Conservation (phyloP, 176 grass and related monocot genomes). For the Carex pumila region DNA sequence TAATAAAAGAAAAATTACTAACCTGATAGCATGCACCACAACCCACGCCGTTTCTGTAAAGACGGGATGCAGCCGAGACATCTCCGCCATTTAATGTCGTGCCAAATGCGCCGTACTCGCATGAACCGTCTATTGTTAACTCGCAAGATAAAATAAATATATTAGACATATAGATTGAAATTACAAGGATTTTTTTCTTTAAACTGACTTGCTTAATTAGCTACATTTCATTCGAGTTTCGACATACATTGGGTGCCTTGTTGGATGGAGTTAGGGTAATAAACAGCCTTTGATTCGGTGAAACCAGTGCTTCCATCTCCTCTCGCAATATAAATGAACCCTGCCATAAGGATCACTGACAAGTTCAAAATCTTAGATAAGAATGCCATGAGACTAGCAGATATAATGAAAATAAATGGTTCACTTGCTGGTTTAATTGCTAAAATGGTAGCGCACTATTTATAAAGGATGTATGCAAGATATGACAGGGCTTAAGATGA, state of each 20-base stretch:
- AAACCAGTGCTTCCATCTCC: slow-evolving; percentile 28
- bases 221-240: background rate
- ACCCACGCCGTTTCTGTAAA: slow-evolving; percentile 69
- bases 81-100: slow-evolving; percentile 48
- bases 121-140: slow-evolving; percentile 38
- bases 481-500: background rate
- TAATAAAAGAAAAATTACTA: background rate
- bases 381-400: background rate
- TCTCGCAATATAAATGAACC: slow-evolving; percentile 14
- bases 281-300: slow-evolving; percentile 54
- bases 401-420: background rate
- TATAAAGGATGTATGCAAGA: background rate
- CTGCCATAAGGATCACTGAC: background rate
- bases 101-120: slow-evolving; percentile 42
- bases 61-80: slow-evolving; percentile 47
- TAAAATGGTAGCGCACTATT: background rate
- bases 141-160: background rate
- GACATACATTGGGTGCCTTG: slow-evolving; percentile 38
- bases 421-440: background rate
- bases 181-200: background rate
- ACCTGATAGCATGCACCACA: slow-evolving; percentile 72
- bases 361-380: background rate
- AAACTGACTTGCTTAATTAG: background rate
- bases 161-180: background rate
- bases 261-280: slow-evolving; percentile 49